phyloP scores from a whole-genome alignment of 176 grass and related monocot species.

The Tillandsia fasciculata region DNA sequence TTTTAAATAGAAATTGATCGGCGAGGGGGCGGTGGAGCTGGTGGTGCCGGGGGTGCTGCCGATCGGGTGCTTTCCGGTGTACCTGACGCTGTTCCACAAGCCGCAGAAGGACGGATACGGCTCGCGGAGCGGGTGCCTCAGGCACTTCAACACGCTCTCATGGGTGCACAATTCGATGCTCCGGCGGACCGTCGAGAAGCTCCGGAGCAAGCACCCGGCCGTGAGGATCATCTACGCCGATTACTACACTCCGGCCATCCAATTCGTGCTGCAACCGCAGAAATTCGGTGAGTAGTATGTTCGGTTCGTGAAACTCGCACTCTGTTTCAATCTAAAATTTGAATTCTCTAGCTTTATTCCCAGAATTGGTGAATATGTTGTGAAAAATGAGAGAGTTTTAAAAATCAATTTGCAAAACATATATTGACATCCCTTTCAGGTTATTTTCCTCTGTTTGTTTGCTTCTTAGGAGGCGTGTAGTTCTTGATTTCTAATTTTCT shows the following conservation, averaged over 20 bases:
- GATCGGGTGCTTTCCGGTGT: slow-evolving; percentile 76
- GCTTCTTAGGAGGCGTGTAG: too few species aligned
- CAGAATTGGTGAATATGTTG: too few species aligned
- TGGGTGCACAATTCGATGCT: slow-evolving; percentile 71
- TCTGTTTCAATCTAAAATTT: too few species aligned
- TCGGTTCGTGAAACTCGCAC: too few species aligned
- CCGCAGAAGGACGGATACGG: slow-evolving; percentile 37
- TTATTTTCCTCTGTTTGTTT: background rate
- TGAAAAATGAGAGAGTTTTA: too few species aligned
- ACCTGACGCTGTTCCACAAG: slow-evolving; percentile 57
- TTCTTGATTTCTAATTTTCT: too few species aligned
- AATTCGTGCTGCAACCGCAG: slow-evolving; percentile 58
- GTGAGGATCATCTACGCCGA: slow-evolving; percentile 81
- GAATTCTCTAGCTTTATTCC: too few species aligned
- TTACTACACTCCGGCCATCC: slow-evolving; percentile 64
- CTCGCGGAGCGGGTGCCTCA: slow-evolving; percentile 45
- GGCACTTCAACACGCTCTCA: slow-evolving; percentile 54
- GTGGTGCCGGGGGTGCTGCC: slow-evolving; percentile 79
- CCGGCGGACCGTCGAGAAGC: slow-evolving; percentile 36
- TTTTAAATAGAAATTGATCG: slow-evolving; percentile 53
- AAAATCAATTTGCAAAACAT: too few species aligned
- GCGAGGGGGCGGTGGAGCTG: slow-evolving; percentile 64
- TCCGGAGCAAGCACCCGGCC: slow-evolving; percentile 39
- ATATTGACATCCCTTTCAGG: too few species aligned
- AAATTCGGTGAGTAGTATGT: slow-evolving; percentile 52